Percentiles rank a stretch among this genome's conserved stretches.
Evolutionary conservation across 192 early-diverging fungal species (phyloP).

Genomic region (Gorgonomyces haynaldii): DNA sequence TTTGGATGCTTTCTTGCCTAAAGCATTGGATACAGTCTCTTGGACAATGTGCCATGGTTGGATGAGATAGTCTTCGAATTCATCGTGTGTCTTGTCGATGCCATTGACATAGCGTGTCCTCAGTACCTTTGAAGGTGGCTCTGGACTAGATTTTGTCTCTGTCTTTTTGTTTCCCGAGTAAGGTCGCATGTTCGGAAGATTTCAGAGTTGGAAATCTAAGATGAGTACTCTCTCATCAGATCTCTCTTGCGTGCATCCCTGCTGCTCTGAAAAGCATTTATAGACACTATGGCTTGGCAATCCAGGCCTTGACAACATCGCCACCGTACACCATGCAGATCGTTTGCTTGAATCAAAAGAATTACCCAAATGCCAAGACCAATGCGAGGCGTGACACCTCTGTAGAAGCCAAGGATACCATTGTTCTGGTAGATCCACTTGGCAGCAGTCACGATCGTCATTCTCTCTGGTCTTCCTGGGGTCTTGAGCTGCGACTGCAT

Average conservation of each 20-base stretch:
- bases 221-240: too few species aligned
- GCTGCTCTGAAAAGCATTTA: too few species aligned
- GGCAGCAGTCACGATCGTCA: conserved; percentile 63
- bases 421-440: conserved; percentile 77
- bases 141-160: too few species aligned
- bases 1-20: not conserved
- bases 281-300: too few species aligned
- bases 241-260: too few species aligned
- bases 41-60: not conserved
- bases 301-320: conserved; percentile 20
- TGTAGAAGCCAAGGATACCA: conserved; percentile 72
- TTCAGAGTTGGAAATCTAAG: too few species aligned
- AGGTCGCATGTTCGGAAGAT: too few species aligned
- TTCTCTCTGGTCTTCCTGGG: conserved; percentile 66
- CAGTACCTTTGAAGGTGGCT: too few species aligned
- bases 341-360: too few species aligned
- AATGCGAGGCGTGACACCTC: conserved; percentile 47
- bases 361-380: conserved; percentile 47
- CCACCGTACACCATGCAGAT: conserved; percentile 88
- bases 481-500: conserved; percentile 83
- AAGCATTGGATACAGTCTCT: not conserved
- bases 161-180: too few species aligned
- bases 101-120: too few species aligned
- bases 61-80: not conserved
- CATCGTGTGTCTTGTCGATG: too few species aligned